Percentiles rank a stretch among this genome's conserved stretches.
These are phyloP conservation scores for Agapanthus africanus DNA, from an alignment of 106 monocot species.

Conservation along the genomic window DNA sequence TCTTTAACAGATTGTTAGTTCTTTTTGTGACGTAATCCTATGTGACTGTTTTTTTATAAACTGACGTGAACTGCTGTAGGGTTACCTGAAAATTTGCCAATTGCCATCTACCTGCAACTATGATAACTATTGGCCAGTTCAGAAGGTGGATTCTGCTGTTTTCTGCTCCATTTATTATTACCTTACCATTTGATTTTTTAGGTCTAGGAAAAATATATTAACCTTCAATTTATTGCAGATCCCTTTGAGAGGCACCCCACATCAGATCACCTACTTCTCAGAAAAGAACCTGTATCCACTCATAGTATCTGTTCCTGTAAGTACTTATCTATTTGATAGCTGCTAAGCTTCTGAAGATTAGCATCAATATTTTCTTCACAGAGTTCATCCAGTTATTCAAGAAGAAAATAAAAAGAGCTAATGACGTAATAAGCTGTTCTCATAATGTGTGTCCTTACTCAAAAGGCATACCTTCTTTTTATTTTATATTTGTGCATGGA, in stretches of 20 bases:
- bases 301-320: slow-evolving; percentile 88
- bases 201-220: neutral
- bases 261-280: slow-evolving; percentile 85
- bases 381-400: neutral
- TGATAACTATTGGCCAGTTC: slow-evolving; percentile 93
- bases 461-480: neutral
- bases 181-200: neutral
- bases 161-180: neutral
- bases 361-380: neutral
- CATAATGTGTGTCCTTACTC: neutral
- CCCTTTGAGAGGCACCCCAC: slow-evolving; percentile 84
- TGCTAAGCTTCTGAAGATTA: neutral
- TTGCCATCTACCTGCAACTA: slow-evolving; percentile 74
- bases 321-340: slow-evolving; percentile 20
- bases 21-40: neutral
- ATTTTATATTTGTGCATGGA: neutral
- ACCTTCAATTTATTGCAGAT: slow-evolving; percentile 36
- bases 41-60: neutral
- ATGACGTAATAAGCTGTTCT: neutral
- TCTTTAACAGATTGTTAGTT: neutral
- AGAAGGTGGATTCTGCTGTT: slow-evolving; percentile 51
- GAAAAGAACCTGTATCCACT: slow-evolving; percentile 90
- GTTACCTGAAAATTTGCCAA: slow-evolving; percentile 92
- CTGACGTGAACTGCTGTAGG: slow-evolving; percentile 26
- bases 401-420: neutral